Percentiles rank a stretch among this genome's conserved stretches.
These are phyloP conservation scores for Epithele typhae DNA, from an alignment of 768 basidiomycete species.

Conservation along the genomic window DNA sequence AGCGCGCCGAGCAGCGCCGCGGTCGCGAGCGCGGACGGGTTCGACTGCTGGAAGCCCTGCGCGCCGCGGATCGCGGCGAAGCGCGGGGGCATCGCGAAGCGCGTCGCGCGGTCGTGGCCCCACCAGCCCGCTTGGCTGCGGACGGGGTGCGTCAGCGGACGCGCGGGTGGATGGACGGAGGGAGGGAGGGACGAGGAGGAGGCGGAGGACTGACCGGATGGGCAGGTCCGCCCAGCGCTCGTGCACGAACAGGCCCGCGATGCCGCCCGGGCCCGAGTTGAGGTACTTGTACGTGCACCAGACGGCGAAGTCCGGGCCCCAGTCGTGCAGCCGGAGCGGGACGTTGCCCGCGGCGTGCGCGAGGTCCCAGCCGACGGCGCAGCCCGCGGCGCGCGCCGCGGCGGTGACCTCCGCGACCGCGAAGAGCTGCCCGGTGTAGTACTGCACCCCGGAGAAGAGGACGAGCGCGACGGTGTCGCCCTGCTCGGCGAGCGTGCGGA, in stretches of 20 bases:
- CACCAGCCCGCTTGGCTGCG: constrained; percentile 93
- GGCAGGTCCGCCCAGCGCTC: constrained; percentile 73
- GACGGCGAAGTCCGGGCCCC: constrained; percentile 95
- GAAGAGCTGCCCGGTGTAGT: constrained; percentile 96
- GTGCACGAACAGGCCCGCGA: constrained; percentile 90
- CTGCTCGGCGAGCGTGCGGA: constrained; percentile 66
- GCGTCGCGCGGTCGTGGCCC: constrained; percentile 85
- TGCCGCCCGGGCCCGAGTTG: constrained; percentile 95
- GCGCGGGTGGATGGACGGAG: background rate
- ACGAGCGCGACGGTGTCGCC: constrained; percentile 83
- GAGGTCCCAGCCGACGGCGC: constrained; percentile 93
- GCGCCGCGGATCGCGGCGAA: constrained; percentile 89
- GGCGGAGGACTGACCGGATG: constrained; percentile 34
- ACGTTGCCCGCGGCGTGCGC: constrained; percentile 97
- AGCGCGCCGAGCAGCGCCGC: constrained; percentile 83
- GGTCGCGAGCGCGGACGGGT: constrained; percentile 78
- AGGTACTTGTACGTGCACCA: constrained; percentile 99
- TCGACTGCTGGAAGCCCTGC: constrained; percentile 94
- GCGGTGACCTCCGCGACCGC: constrained; percentile 80
- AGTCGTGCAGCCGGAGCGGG: constrained; percentile 82
- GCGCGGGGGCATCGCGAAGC: constrained; percentile 83
- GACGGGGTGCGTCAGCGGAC: background rate
- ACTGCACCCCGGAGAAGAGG: constrained; percentile 91
- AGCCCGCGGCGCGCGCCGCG: constrained; percentile 87
- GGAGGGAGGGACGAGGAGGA: background rate